phyloP scores from a whole-genome alignment of 2,329 filamentous ascomycete species.

The Whalleya microplaca region DNA sequence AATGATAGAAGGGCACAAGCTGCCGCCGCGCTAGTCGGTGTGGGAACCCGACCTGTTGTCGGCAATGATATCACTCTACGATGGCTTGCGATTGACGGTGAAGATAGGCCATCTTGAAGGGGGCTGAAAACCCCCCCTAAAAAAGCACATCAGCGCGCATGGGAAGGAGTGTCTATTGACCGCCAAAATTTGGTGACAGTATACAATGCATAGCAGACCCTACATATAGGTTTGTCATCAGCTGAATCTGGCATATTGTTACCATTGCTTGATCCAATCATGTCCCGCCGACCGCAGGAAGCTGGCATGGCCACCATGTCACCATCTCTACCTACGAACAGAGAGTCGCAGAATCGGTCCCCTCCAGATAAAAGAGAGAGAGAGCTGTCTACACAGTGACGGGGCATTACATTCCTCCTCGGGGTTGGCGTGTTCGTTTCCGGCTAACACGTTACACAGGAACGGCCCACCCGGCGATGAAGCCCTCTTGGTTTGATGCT shows the following conservation, averaged over 20 bases:
- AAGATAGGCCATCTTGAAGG: not conserved
- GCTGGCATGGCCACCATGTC: not conserved
- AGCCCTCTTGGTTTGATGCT: not conserved
- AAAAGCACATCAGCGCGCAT: not conserved
- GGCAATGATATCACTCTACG: not conserved
- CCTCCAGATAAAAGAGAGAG: no score
- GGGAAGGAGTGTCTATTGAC: not conserved
- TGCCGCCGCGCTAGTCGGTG: not conserved
- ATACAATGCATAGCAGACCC: not conserved
- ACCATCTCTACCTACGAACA: no score
- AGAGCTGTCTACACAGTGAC: no score
- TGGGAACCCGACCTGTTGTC: not conserved
- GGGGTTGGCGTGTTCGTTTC: not conserved
- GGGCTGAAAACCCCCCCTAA: not conserved
- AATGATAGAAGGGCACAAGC: no score
- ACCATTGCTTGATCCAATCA: not conserved
- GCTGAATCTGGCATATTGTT: not conserved
- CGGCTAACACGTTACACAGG: not conserved
- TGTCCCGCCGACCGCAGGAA: not conserved
- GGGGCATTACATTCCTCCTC: not conserved
- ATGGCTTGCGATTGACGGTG: not conserved
- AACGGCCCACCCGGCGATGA: not conserved
- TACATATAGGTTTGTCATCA: not conserved
- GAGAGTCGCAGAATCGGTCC: no score
- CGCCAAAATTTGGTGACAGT: not conserved